phyloP scores from a whole-genome alignment of 2,329 filamentous ascomycete genomes.

The Sarocladium kiliense region DNA sequence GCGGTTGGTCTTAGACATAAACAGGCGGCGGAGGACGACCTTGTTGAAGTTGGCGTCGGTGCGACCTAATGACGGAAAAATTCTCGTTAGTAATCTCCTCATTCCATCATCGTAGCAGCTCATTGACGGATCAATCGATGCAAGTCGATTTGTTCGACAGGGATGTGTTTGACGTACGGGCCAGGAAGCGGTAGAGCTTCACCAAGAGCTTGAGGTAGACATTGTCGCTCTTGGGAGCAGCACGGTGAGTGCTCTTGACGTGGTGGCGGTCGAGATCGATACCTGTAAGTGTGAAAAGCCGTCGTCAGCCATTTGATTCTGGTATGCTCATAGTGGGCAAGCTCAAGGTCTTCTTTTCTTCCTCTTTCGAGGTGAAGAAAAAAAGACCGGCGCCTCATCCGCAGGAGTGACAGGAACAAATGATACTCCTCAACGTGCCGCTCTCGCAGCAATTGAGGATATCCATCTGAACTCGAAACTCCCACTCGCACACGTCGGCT shows the following conservation, averaged over 20 bases:
- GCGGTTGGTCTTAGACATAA: constrained; percentile 98
- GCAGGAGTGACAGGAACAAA: constrained; percentile 11
- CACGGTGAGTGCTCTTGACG: constrained; percentile 72
- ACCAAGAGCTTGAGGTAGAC: constrained; percentile 95
- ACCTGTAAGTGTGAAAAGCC: constrained; percentile 48
- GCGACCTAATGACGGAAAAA: constrained; percentile 56
- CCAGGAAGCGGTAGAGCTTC: constrained; percentile 96
- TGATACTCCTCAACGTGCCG: neutral
- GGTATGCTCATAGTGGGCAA: constrained; percentile 53
- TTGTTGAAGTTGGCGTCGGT: constrained; percentile 99
- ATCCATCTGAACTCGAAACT: constrained; percentile 8
- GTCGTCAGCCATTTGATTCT: constrained; percentile 58
- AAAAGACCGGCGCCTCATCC: constrained; percentile 13
- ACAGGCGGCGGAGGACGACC: constrained; percentile 92
- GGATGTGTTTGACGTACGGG: constrained; percentile 59
- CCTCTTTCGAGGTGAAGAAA: constrained; percentile 15
- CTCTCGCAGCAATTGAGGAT: neutral
- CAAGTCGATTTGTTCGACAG: neutral
- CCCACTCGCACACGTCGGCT: constrained; percentile 49
- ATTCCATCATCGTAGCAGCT: neutral
- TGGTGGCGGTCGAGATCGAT: constrained; percentile 69
- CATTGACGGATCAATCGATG: neutral
- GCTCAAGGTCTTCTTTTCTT: constrained; percentile 12
- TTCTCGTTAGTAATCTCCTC: neutral
- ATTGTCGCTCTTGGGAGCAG: constrained; percentile 97